A percentile compares a stretch with the other conserved stretches of the same genome.
These are phyloP conservation scores for Myochromella boudieri DNA, from an alignment of 768 basidiomycete genomes.

Conservation along the genomic window DNA sequence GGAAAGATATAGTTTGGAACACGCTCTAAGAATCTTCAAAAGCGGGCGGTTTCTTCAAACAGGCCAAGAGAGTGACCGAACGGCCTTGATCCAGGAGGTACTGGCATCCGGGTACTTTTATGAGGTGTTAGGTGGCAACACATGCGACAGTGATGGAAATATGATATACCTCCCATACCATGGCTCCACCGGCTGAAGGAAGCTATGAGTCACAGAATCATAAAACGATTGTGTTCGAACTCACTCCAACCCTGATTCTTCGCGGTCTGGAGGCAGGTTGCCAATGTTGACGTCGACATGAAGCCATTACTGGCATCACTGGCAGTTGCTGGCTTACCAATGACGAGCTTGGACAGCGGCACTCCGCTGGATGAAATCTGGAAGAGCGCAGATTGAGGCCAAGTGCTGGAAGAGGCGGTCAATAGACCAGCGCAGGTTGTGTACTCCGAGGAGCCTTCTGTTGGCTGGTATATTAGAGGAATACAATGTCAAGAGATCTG, in stretches of 20 bases:
- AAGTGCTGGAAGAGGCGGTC: conserved; percentile 53
- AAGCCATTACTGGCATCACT: conserved; percentile 60
- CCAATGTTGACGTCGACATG: conserved; percentile 56
- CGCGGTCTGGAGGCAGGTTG: conserved; percentile 60
- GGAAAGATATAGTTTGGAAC: no score
- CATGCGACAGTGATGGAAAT: neutral
- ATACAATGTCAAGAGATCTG: neutral
- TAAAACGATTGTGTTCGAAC: conserved; percentile 23
- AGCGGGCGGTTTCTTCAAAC: conserved; percentile 29
- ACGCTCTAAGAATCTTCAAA: no score
- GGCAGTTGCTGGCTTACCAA: conserved; percentile 66
- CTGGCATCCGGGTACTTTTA: conserved; percentile 29
- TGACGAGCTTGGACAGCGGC: conserved; percentile 62
- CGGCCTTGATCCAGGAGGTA: conserved; percentile 33
- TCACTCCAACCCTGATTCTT: conserved; percentile 66
- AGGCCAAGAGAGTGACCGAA: conserved; percentile 31
- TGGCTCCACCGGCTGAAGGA: conserved; percentile 31
- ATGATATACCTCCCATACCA: conserved; percentile 37
- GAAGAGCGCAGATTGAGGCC: conserved; percentile 63
- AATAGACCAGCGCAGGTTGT: conserved; percentile 63
- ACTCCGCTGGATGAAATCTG: conserved; percentile 62
- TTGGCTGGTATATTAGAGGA: conserved; percentile 3
- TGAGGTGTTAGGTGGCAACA: neutral
- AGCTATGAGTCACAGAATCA: conserved; percentile 2
- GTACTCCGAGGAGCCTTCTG: conserved; percentile 65